Evolutionary conservation across 345 rosid genomes (phyloP), one percentile per base, ranked within the genome.

Genomic region (Microthlaspi erraticum): DNA sequence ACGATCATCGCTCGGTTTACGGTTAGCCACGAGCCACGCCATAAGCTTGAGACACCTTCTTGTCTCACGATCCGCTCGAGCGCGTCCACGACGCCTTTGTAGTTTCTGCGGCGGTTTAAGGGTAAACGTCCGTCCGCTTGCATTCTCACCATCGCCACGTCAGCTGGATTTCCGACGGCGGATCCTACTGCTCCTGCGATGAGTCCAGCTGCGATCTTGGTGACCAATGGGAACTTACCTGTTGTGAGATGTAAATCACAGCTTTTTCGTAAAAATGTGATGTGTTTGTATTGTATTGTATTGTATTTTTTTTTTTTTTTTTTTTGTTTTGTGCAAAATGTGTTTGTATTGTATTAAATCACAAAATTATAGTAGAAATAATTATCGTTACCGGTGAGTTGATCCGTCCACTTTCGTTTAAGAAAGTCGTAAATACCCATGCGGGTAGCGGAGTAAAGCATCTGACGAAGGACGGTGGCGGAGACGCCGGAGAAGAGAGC

Each of bases 1-100:
- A 87, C 98, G 49, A 89, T 83, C 98, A 92, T 89, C 4, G 98
- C 94, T 7, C 96, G 86, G 83, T 92, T 87, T 77, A 92, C 87
- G 17, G 96, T 86, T n/a, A 92, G 76, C 56, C 84, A 74, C 5
- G 98, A 89, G 41, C 98, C 96, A 9, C 87, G 86, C 90, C 98
- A 89, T 53, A 92, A 77, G 74, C 89, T 83, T 2, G 82, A 65
- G 0, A 89, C 66, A 6, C 98, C 98, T 74, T 89, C 96, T 41
- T 83, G 87, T 45, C 41, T 81, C 50, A 78, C 68, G 87, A 89
- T 92, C 56, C 82, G 79, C 42, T 74, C 62, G 41, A 89, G 79
- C 5, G 98, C 96, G 71, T 87, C 89, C 48, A 80, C 66, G 12
- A 83, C 93, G 81, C 93, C 72, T 54, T 66, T 79, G 81, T 89